These are phyloP conservation scores for Golubevia sp. DNA, from an alignment of 1,284 basidiomycete genomes.

Conservation along the genomic window DNA sequence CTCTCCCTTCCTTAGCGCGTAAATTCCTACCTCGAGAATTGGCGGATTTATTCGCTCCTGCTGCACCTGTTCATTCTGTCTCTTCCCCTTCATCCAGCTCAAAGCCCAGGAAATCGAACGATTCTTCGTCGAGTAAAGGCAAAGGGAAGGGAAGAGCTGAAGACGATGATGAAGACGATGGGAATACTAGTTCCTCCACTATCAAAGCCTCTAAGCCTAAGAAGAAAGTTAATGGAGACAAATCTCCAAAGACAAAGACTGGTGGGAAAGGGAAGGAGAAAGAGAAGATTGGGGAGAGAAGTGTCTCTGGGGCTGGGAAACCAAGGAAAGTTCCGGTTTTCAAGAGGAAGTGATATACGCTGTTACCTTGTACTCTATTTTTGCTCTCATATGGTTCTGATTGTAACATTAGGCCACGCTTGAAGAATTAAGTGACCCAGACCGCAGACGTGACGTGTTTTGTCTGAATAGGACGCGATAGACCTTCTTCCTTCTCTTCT, in stretches of 20 bases:
- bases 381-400: neutral
- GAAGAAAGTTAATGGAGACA: too few relatives aligned
- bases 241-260: too few relatives aligned
- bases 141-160: neutral
- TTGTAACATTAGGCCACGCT: neutral
- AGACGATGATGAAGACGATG: neutral
- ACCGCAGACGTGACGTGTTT: too few relatives aligned
- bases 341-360: too few relatives aligned
- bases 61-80: neutral
- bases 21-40: neutral
- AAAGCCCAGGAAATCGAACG: slow-evolving; percentile 1
- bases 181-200: neutral
- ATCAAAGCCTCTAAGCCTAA: neutral
- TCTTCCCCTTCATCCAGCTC: neutral
- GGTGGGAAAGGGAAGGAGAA: too few relatives aligned
- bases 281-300: too few relatives aligned
- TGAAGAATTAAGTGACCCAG: slow-evolving; percentile 1
- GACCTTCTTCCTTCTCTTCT: too few relatives aligned
- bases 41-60: neutral
- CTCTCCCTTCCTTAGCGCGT: neutral
- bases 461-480: too few relatives aligned
- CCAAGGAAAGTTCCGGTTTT: too few relatives aligned
- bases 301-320: too few relatives aligned
- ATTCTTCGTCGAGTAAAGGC: neutral
- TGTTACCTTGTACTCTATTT: too few relatives aligned